Percentiles rank a stretch among this genome's conserved stretches.
Evolutionary conservation across 306 rosid species (phyloP).

Genomic region (Trichosanthes cucumerina): DNA sequence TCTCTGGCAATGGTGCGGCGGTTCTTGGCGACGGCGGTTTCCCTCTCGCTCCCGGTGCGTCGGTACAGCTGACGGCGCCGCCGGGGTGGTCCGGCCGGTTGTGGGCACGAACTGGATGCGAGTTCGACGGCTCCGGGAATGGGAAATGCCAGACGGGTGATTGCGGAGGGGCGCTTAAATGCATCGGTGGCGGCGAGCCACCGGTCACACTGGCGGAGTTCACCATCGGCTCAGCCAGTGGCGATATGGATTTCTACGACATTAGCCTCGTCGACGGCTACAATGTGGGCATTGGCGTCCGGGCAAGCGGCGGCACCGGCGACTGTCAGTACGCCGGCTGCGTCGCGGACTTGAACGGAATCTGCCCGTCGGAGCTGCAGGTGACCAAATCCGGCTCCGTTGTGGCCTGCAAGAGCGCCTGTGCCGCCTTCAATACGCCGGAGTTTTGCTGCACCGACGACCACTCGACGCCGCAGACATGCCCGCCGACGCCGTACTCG

Average conservation of each 20-base stretch:
- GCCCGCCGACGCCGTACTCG: constrained; percentile 70
- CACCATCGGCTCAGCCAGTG: constrained; percentile 25
- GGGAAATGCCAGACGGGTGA: constrained; percentile 60
- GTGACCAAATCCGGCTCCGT: constrained; percentile 27
- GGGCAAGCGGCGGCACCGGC: constrained; percentile 61
- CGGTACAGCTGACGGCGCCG: constrained; percentile 35
- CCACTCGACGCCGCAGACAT: constrained; percentile 60
- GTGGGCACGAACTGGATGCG: constrained; percentile 77
- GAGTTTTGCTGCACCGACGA: constrained; percentile 78
- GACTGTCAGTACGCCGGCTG: constrained; percentile 90
- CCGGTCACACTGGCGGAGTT: constrained; percentile 68
- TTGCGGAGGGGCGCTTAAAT: constrained; percentile 56
- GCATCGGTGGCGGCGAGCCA: constrained; percentile 45
- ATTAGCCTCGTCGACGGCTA: constrained; percentile 88
- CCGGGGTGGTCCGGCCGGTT: constrained; percentile 83
- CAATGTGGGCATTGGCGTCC: constrained; percentile 66
- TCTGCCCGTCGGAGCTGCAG: constrained; percentile 56
- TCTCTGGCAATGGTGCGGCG: constrained; percentile 53
- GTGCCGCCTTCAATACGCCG: constrained; percentile 51
- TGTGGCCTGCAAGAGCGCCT: constrained; percentile 86
- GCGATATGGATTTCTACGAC: constrained; percentile 65
- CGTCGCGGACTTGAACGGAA: constrained; percentile 41
- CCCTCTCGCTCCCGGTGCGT: constrained; percentile 27
- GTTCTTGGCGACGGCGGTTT: constrained; percentile 59
- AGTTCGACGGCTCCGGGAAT: constrained; percentile 40